Evolutionary conservation across 2,329 filamentous ascomycete species (phyloP).

Genomic region (Fusarium mangiferae): DNA sequence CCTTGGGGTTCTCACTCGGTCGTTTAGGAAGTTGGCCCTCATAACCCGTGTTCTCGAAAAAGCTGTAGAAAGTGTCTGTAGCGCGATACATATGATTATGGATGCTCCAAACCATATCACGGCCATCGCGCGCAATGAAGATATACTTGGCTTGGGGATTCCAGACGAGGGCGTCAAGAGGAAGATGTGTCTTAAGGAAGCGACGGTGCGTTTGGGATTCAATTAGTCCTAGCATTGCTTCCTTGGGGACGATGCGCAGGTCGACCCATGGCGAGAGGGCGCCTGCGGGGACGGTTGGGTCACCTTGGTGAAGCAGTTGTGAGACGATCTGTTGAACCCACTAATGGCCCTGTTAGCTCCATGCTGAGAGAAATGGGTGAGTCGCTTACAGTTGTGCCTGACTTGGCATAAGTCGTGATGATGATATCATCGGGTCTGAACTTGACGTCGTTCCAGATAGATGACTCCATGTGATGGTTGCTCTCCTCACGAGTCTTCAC

Average conservation of each 20-base stretch:
- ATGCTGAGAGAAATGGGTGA: accelerated
- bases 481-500: slow-evolving; percentile 13
- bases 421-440: slow-evolving; percentile 18
- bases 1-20: not conserved
- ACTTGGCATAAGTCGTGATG: slow-evolving; percentile 9
- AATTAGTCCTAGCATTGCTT: not conserved
- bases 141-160: slow-evolving; percentile 9
- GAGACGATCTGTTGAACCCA: slow-evolving; percentile 21
- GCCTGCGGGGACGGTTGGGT: not conserved
- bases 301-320: slow-evolving; percentile 4
- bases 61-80: slow-evolving; percentile 3
- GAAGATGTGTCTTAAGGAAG: slow-evolving; percentile 14
- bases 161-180: not conserved
- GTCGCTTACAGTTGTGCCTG: slow-evolving; percentile 5
- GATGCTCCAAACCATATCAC: slow-evolving; percentile 14
- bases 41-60: not conserved
- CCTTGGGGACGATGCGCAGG: not conserved
- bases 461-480: slow-evolving; percentile 20
- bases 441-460: slow-evolving; percentile 7
- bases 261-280: slow-evolving; percentile 9
- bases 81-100: slow-evolving; percentile 6
- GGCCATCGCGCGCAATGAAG: slow-evolving; percentile 7
- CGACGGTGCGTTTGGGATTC: slow-evolving; percentile 1
- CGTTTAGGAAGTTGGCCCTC: not conserved
- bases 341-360: not conserved